Evolutionary conservation across 768 basidiomycete genomes (phyloP).

Genomic region (Gelatoporia subvermispora): DNA sequence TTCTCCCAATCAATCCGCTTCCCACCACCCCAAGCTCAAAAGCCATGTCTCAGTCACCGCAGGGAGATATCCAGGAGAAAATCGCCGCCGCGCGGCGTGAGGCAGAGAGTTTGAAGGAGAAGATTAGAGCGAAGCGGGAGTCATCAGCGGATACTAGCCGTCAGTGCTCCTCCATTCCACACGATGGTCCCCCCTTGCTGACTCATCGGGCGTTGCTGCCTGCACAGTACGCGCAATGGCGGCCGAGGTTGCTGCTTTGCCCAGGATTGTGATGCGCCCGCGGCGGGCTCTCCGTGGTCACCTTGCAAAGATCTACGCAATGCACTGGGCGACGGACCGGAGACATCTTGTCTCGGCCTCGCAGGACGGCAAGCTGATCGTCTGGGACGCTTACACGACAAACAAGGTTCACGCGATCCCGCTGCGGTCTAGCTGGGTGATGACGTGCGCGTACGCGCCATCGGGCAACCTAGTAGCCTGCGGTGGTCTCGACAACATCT

Average conservation of each 20-base stretch:
- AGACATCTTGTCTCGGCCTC: slow-evolving; percentile 99
- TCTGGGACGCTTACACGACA: slow-evolving; percentile 99
- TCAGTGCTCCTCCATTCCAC: slow-evolving; percentile 41
- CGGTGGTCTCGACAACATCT: slow-evolving; percentile 98
- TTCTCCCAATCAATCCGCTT: neutral
- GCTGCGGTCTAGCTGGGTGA: slow-evolving; percentile 97
- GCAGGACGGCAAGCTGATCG: slow-evolving; percentile 98
- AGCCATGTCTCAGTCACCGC: slow-evolving; percentile 66
- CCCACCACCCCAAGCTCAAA: neutral
- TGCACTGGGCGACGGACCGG: slow-evolving; percentile 98
- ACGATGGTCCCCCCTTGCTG: neutral
- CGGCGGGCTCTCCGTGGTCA: slow-evolving; percentile 94
- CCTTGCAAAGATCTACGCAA: slow-evolving; percentile 98
- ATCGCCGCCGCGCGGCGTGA: slow-evolving; percentile 97
- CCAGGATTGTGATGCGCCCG: slow-evolving; percentile 95
- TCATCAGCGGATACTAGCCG: slow-evolving; percentile 96
- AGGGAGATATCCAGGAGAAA: slow-evolving; percentile 83
- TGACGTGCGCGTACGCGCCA: slow-evolving; percentile 99
- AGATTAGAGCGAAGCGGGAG: slow-evolving; percentile 94
- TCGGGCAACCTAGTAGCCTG: slow-evolving; percentile 97
- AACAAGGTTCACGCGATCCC: slow-evolving; percentile 99
- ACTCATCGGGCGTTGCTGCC: neutral
- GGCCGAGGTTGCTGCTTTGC: slow-evolving; percentile 90
- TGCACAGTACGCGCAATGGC: slow-evolving; percentile 93
- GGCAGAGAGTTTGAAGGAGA: slow-evolving; percentile 96